These are phyloP conservation scores for Rauvolfia tetraphylla DNA, from an alignment of 257 asterid genomes.

Conservation along the genomic window DNA sequence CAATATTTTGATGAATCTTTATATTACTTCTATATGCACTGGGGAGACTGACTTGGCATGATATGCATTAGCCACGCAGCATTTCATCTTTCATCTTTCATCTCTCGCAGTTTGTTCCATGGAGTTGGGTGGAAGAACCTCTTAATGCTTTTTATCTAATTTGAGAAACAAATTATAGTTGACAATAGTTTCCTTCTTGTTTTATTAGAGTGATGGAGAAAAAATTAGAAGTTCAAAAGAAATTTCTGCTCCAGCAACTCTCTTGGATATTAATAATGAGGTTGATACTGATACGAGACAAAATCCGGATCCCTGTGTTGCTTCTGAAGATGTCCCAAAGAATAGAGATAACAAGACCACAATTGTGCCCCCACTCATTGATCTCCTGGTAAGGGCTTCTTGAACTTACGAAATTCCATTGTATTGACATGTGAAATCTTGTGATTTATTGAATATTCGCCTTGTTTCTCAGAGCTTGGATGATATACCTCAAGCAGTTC, in stretches of 20 bases:
- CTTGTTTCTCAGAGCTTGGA: conserved; percentile 50
- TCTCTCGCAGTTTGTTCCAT: no score
- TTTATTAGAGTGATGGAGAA: conserved; percentile 41
- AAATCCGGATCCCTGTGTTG: conserved; percentile 26
- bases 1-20: neutral
- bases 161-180: neutral
- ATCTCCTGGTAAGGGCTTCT: conserved; percentile 48
- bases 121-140: neutral
- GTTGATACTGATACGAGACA: conserved; percentile 19
- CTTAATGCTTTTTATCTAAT: neutral
- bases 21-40: no score
- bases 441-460: neutral
- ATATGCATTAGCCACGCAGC: no score
- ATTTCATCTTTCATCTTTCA: no score
- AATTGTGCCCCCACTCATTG: conserved; percentile 45
- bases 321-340: conserved; percentile 15
- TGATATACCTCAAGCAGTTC: conserved; percentile 44
- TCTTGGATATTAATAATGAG: conserved; percentile 30
- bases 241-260: conserved; percentile 26
- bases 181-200: neutral
- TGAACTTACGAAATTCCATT: neutral
- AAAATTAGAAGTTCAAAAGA: conserved; percentile 21
- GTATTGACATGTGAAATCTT: conserved; percentile 5
- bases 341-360: conserved; percentile 23
- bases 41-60: no score